Conservation (phyloP, 139 green algal species). For the Trebouxia sp. region DNA sequence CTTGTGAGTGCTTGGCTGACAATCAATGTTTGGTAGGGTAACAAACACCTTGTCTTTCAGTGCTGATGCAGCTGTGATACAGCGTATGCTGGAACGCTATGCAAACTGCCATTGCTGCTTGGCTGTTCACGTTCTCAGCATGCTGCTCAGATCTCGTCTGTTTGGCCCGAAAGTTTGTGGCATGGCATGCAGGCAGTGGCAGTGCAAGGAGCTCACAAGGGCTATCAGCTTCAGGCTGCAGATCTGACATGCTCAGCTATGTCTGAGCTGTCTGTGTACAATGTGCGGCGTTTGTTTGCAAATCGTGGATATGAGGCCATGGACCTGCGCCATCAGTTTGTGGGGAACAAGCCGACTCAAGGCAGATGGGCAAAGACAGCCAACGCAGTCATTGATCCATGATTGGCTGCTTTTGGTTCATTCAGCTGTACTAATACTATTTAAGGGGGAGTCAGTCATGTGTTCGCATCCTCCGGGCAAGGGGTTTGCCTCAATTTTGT, state of each 20-base stretch:
- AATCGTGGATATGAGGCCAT: slow-evolving; percentile 62
- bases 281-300: slow-evolving; percentile 76
- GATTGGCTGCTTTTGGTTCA: too few species aligned
- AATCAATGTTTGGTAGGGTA: too few species aligned
- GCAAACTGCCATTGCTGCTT: background rate
- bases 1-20: too few species aligned
- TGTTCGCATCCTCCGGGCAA: too few species aligned
- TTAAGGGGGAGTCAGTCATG: too few species aligned
- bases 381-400: slow-evolving; percentile 28
- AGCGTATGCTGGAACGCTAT: too few species aligned
- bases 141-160: background rate
- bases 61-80: too few species aligned
- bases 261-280: slow-evolving; percentile 81
- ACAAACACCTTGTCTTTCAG: too few species aligned
- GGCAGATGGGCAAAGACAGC: slow-evolving; percentile 15
- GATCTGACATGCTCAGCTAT: slow-evolving; percentile 80
- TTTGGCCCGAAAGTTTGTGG: too few species aligned
- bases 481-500: too few species aligned
- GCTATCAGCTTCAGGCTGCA: slow-evolving; percentile 69
- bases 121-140: too few species aligned
- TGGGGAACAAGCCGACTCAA: background rate
- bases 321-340: slow-evolving; percentile 45
- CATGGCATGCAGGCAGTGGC: slow-evolving; percentile 42
- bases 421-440: too few species aligned
- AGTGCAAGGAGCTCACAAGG: slow-evolving; percentile 57